These are phyloP conservation scores for Trichoderma sp. DNA, from an alignment of 2,329 filamentous ascomycete species.

Conservation along the genomic window DNA sequence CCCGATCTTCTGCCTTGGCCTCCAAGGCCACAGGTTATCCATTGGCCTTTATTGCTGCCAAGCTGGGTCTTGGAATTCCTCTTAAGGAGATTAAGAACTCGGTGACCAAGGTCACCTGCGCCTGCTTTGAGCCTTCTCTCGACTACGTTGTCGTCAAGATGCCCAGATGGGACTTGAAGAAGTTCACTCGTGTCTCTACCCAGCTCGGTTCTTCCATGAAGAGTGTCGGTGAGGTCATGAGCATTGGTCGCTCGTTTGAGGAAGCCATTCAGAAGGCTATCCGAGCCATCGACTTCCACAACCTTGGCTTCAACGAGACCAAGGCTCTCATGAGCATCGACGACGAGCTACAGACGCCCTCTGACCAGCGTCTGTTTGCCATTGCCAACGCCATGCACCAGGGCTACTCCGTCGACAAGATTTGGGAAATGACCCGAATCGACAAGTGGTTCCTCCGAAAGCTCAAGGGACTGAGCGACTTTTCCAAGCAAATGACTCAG, in stretches of 20 bases:
- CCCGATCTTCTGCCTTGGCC: constrained; percentile 88
- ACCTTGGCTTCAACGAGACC: constrained; percentile 91
- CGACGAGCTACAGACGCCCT: constrained; percentile 92
- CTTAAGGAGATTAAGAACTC: constrained; percentile 96
- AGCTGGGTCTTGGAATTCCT: constrained; percentile 90
- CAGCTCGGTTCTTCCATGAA: constrained; percentile 98
- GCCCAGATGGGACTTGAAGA: constrained; percentile 97
- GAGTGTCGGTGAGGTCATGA: constrained; percentile 99
- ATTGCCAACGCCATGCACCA: constrained; percentile 97
- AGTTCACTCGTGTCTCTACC: constrained; percentile 95
- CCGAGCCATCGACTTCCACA: constrained; percentile 89
- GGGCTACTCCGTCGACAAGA: constrained; percentile 92
- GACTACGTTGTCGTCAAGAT: constrained; percentile 99
- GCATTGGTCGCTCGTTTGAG: constrained; percentile 92
- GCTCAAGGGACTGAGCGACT: constrained; percentile 87
- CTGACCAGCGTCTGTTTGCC: constrained; percentile 93
- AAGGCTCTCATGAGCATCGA: constrained; percentile 93
- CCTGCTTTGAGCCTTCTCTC: constrained; percentile 96
- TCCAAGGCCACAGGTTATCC: constrained; percentile 98
- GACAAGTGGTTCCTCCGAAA: constrained; percentile 97
- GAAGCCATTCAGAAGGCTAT: constrained; percentile 99
- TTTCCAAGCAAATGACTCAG: constrained; percentile 72
- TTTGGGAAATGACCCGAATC: constrained; percentile 97
- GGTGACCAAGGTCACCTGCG: constrained; percentile 91
- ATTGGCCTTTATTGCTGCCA: constrained; percentile 92